phyloP scores from a whole-genome alignment of 768 basidiomycete genomes.

The Xerocomellus intermedius region DNA sequence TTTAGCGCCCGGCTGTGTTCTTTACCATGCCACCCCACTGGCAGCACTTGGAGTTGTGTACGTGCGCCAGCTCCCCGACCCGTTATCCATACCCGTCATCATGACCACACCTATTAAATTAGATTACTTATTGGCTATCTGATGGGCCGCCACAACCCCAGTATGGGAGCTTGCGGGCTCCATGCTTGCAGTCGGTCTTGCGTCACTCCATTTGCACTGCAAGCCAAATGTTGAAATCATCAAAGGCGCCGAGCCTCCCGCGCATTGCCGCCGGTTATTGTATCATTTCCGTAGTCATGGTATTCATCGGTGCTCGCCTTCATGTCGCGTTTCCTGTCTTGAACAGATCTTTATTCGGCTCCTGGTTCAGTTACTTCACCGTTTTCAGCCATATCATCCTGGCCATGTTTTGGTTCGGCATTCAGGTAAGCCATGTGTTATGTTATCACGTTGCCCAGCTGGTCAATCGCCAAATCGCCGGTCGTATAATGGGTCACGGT shows the following conservation, averaged over 20 bases:
- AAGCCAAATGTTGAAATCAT: neutral
- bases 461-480: slow-evolving; percentile 14
- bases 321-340: slow-evolving; percentile 76
- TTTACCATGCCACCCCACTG: neutral
- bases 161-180: slow-evolving; percentile 54
- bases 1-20: neutral
- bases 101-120: neutral
- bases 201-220: neutral
- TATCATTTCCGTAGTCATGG: slow-evolving; percentile 72
- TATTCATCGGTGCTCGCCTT: slow-evolving; percentile 73
- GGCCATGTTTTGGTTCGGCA: slow-evolving; percentile 82
- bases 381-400: slow-evolving; percentile 76
- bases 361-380: slow-evolving; percentile 87
- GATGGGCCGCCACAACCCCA: slow-evolving; percentile 25
- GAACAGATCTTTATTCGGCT: slow-evolving; percentile 83
- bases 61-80: slow-evolving; percentile 53
- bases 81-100: slow-evolving; percentile 24
- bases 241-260: slow-evolving; percentile 64
- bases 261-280: slow-evolving; percentile 72
- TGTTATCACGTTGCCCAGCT: neutral
- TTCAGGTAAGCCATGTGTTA: slow-evolving; percentile 45
- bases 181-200: slow-evolving; percentile 72
- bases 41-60: slow-evolving; percentile 59
- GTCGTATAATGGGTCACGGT: slow-evolving; percentile 60
- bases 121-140: slow-evolving; percentile 30